These are phyloP conservation scores for Penicillium sp. DNA, from an alignment of 2,329 filamentous ascomycete genomes.

Conservation along the genomic window DNA sequence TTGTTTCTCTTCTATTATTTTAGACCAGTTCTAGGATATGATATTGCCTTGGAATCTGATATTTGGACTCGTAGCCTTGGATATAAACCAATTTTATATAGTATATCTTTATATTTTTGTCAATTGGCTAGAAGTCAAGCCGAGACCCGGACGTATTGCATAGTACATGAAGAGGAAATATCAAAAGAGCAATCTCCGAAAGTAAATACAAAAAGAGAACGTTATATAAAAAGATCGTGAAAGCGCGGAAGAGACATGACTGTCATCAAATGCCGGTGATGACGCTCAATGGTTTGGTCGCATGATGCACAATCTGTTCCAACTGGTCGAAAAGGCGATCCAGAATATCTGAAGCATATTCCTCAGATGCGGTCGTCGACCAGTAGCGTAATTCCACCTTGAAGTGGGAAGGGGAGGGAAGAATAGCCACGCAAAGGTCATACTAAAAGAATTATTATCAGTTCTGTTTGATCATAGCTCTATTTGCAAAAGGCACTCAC, in stretches of 20 bases:
- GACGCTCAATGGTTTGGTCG: not conserved
- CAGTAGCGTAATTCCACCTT: not conserved
- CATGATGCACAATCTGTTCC: not conserved
- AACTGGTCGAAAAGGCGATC: not conserved
- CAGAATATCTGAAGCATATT: not conserved
- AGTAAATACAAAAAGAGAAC: not conserved
- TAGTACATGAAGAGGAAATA: not conserved
- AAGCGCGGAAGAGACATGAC: not conserved
- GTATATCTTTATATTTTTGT: not conserved
- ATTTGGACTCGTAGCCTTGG: not conserved
- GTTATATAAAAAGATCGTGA: not conserved
- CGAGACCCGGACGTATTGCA: not conserved
- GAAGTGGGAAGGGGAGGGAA: not conserved
- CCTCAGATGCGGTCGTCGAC: not conserved
- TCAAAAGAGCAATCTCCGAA: not conserved
- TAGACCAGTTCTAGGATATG: conserved; percentile 34
- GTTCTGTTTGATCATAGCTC: too few relatives aligned
- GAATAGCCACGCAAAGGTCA: not conserved
- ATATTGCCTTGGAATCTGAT: conserved; percentile 25
- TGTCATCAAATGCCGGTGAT: not conserved
- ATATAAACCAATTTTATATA: not conserved
- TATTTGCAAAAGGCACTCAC: not conserved
- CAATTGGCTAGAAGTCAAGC: too few relatives aligned
- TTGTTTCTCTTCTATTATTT: conserved; percentile 17
- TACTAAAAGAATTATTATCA: not conserved